Conservation (phyloP, 805 yeast genomes). For the Suhomyces sp. region DNA sequence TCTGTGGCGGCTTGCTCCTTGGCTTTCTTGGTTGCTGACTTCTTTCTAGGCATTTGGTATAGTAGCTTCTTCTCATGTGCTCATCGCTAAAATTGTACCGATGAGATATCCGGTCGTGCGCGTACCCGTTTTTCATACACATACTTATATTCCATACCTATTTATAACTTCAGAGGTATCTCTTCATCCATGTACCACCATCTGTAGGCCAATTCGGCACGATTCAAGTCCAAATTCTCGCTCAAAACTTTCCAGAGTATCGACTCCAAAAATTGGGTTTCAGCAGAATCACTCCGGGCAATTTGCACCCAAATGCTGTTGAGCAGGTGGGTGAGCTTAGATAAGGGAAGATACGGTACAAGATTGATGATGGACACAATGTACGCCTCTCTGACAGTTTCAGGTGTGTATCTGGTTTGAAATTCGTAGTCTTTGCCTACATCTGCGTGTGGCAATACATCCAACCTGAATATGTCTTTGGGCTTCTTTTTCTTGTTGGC, state of each 20-base stretch:
- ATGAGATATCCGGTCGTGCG: slow-evolving; percentile 11
- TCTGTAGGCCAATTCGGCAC: slow-evolving; percentile 50
- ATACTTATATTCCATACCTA: background rate
- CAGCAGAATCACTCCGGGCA: slow-evolving; percentile 32
- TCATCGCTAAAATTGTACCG: slow-evolving; percentile 12
- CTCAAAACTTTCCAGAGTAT: slow-evolving; percentile 54
- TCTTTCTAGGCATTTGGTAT: slow-evolving; percentile 73
- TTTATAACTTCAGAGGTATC: slow-evolving; percentile 5
- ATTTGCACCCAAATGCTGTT: slow-evolving; percentile 38
- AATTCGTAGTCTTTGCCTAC: slow-evolving; percentile 17
- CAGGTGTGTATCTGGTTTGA: slow-evolving; percentile 27
- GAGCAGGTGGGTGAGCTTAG: slow-evolving; percentile 46
- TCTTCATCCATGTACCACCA: slow-evolving; percentile 58
- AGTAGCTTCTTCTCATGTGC: background rate
- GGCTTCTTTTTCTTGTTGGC: slow-evolving; percentile 34
- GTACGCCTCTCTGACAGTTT: slow-evolving; percentile 48
- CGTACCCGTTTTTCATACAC: background rate
- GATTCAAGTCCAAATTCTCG: slow-evolving; percentile 55
- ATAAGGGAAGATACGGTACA: slow-evolving; percentile 50
- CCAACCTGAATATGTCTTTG: slow-evolving; percentile 21
- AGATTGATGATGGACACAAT: slow-evolving; percentile 47
- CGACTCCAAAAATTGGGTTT: slow-evolving; percentile 36
- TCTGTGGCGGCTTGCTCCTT: slow-evolving; percentile 34
- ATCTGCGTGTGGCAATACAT: slow-evolving; percentile 11
- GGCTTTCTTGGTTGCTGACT: slow-evolving; percentile 76